These are phyloP conservation scores for Butyriboletus loyo DNA, from an alignment of 768 basidiomycete species.

Conservation along the genomic window DNA sequence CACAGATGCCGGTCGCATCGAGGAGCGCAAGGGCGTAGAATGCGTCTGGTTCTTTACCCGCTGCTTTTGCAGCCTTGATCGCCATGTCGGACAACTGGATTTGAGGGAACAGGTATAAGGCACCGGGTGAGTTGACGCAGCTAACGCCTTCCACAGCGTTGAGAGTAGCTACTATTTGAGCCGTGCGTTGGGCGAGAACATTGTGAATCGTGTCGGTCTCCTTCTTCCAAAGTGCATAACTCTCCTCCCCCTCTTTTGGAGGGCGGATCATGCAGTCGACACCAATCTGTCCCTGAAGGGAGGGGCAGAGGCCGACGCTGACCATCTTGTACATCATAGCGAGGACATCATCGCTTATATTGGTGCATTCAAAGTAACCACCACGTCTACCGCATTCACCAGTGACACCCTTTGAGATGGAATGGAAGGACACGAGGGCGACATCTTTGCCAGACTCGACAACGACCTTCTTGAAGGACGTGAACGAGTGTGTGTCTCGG, in stretches of 20 bases:
- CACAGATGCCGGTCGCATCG: constrained; percentile 89
- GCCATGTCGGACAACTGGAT: constrained; percentile 74
- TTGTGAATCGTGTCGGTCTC: constrained; percentile 82
- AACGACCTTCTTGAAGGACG: constrained; percentile 91
- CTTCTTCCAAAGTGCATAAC: constrained; percentile 74
- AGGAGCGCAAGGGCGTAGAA: constrained; percentile 85
- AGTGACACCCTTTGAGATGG: constrained; percentile 92
- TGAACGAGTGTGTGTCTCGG: constrained; percentile 66
- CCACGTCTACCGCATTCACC: constrained; percentile 98
- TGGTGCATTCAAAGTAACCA: constrained; percentile 92
- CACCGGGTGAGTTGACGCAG: constrained; percentile 87
- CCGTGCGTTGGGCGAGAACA: constrained; percentile 67
- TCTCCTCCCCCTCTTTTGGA: constrained; percentile 70
- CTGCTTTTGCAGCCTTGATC: constrained; percentile 63
- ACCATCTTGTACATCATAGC: constrained; percentile 97
- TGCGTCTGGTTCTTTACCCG: constrained; percentile 80
- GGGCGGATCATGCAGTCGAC: constrained; percentile 94
- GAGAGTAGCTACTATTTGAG: constrained; percentile 74
- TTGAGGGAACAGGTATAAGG: constrained; percentile 89
- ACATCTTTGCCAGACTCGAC: constrained; percentile 57
- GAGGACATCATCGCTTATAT: constrained; percentile 71
- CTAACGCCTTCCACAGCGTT: constrained; percentile 83
- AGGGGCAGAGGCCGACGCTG: constrained; percentile 84
- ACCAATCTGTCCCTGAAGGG: constrained; percentile 87
- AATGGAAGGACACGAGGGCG: constrained; percentile 93